phyloP scores from a whole-genome alignment of 257 asterid species.

The Orobanche coerulescens region DNA sequence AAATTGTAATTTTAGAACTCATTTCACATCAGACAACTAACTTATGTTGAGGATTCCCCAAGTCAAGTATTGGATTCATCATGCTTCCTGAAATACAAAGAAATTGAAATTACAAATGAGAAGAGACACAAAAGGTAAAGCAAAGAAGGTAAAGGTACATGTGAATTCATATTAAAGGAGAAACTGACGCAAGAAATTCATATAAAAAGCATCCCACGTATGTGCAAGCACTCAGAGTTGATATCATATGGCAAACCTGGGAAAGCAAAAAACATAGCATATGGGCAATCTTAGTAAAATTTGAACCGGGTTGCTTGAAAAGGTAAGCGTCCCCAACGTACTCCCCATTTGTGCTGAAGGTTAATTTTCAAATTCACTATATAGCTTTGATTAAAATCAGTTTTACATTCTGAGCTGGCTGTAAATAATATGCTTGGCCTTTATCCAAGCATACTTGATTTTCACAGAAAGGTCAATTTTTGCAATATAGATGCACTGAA shows the following conservation, averaged over 20 bases:
- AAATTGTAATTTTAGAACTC: slow-evolving; percentile 14
- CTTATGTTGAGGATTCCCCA: slow-evolving; percentile 96
- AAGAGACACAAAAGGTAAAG: slow-evolving; percentile 3
- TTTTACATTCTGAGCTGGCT: background rate
- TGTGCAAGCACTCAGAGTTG: background rate
- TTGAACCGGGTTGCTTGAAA: background rate
- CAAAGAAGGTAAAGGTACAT: slow-evolving; percentile 6
- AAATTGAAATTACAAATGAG: slow-evolving; percentile 17
- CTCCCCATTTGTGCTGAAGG: background rate
- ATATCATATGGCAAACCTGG: slow-evolving; percentile 6
- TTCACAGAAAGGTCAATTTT: background rate
- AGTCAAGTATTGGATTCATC: slow-evolving; percentile 64
- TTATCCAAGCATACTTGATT: background rate
- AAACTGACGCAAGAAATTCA: background rate
- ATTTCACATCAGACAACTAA: slow-evolving; percentile 40
- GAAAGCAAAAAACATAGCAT: slow-evolving; percentile 9
- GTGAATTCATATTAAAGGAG: background rate
- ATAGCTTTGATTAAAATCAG: background rate
- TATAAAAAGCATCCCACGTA: background rate
- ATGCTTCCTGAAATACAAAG: slow-evolving; percentile 47
- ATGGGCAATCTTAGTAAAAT: slow-evolving; percentile 1
- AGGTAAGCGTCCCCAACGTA: background rate
- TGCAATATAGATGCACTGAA: slow-evolving; percentile 6
- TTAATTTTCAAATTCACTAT: background rate
- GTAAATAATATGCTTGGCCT: background rate